Percentiles rank a stretch among this genome's conserved stretches.
phyloP scores from a whole-genome alignment of 805 yeast species.

The Danielia reshetovae region DNA sequence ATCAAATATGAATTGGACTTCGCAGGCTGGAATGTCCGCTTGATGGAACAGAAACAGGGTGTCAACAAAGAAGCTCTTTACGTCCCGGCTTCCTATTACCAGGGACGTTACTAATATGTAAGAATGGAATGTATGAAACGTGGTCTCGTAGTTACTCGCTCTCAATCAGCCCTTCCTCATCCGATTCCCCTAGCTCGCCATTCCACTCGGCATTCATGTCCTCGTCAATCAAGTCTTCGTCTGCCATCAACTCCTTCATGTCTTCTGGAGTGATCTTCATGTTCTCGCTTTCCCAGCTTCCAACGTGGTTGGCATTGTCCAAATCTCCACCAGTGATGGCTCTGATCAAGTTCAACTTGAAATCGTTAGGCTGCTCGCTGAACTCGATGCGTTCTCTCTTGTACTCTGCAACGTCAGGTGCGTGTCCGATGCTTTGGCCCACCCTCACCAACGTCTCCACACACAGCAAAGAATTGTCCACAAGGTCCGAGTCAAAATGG shows the following conservation, averaged over 20 bases:
- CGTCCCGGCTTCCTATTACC: slow-evolving; percentile 24
- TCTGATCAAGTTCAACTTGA: slow-evolving; percentile 48
- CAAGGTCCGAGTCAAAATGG: slow-evolving; percentile 69
- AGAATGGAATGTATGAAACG: neutral
- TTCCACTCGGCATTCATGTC: slow-evolving; percentile 9
- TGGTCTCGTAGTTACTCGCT: neutral
- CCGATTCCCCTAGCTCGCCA: slow-evolving; percentile 12
- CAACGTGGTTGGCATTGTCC: slow-evolving; percentile 25
- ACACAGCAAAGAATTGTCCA: slow-evolving; percentile 59
- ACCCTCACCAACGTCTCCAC: slow-evolving; percentile 83
- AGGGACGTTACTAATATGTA: slow-evolving; percentile 13
- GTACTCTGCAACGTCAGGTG: slow-evolving; percentile 45
- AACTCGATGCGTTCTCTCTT: slow-evolving; percentile 46
- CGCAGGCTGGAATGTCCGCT: slow-evolving; percentile 34
- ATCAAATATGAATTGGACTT: slow-evolving; percentile 29
- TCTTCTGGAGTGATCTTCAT: slow-evolving; percentile 22
- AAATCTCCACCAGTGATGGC: slow-evolving; percentile 56
- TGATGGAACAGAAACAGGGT: slow-evolving; percentile 28
- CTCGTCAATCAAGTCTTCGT: slow-evolving; percentile 7
- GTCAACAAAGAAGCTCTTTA: slow-evolving; percentile 24
- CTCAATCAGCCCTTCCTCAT: slow-evolving; percentile 17
- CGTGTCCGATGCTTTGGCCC: slow-evolving; percentile 90
- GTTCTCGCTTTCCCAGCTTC: slow-evolving; percentile 37
- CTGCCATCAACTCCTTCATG: slow-evolving; percentile 15
- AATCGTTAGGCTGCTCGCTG: slow-evolving; percentile 42